Percentiles rank a stretch among this genome's conserved stretches.
phyloP scores from a whole-genome alignment of 495 filamentous ascomycete species.

The Darksidea phi region DNA sequence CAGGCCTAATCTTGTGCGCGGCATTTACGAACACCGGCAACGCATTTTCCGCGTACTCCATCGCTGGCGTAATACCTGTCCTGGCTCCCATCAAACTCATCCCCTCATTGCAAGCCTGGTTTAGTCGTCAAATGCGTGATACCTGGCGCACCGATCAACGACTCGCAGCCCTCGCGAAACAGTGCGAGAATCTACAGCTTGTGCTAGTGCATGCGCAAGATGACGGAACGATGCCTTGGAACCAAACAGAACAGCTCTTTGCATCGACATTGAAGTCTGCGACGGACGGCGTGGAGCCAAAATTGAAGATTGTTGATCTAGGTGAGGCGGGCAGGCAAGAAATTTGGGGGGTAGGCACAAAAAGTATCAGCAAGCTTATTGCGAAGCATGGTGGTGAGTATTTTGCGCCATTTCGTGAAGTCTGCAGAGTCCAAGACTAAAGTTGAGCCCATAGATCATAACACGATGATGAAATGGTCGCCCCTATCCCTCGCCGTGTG shows the following conservation, averaged over 20 bases:
- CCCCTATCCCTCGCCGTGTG: slow-evolving; percentile 26
- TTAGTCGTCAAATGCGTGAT: slow-evolving; percentile 28
- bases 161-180: slow-evolving; percentile 12
- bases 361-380: slow-evolving; percentile 32
- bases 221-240: slow-evolving; percentile 31
- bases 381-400: slow-evolving; percentile 35
- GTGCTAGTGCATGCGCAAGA: slow-evolving; percentile 30
- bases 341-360: slow-evolving; percentile 19
- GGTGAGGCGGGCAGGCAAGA: slow-evolving; percentile 30
- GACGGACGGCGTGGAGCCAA: not conserved
- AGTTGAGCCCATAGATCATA: slow-evolving; percentile 25
- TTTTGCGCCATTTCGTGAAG: not conserved
- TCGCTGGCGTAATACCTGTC: slow-evolving; percentile 25
- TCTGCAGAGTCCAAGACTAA: slow-evolving; percentile 1
- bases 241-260: slow-evolving; percentile 32
- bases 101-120: slow-evolving; percentile 28
- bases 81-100: slow-evolving; percentile 28
- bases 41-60: slow-evolving; percentile 28
- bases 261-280: slow-evolving; percentile 15
- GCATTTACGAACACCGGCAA: slow-evolving; percentile 25
- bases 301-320: slow-evolving; percentile 23
- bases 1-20: slow-evolving; percentile 38
- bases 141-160: slow-evolving; percentile 27
- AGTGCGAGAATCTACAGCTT: slow-evolving; percentile 13
- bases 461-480: slow-evolving; percentile 36